Evolutionary conservation across 2,329 filamentous ascomycete species (phyloP), one percentile per base, ranked within the genome.

Genomic region (Neofusicoccum ribis): DNA sequence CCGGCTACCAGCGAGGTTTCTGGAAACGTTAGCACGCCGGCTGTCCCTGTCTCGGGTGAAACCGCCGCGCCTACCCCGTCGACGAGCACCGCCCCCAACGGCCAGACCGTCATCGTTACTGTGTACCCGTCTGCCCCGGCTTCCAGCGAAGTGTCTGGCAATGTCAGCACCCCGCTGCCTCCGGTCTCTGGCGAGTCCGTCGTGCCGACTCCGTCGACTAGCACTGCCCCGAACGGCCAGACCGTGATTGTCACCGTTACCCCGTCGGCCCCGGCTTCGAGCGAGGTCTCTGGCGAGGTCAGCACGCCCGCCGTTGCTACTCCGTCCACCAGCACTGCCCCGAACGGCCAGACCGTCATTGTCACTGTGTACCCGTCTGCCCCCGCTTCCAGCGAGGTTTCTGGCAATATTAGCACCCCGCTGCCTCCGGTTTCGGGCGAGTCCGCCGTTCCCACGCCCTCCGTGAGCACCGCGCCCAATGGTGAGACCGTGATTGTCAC

Each of bases 231-330:
- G 31, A 47, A 47, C 12, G 56, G 56, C 43, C 15, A 60, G 43
- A 60, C 56, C 3, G 56, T 60, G 15, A 12, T 60, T 9, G 23
- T 60, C 2, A 60, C 56, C 27, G 56, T 60, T 39, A 36, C 31
- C 1, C 43, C 43, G 56, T 41, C 34, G 23, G 52, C 56, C 2
- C 39, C 39, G 7, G 52, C 27, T 3, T n/a, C 37, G 9, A 44
- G 20, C 39, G 39, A 44, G 9, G 52, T 44, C 15, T 62, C 56
- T 46, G 56, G 56, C 6, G 44, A 14, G 5, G n/a, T 34, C 4
- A 73, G 54, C 61, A 58, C 52, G 3, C 54, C 54, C 6, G 56
- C n/a, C 23, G 7, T 11, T 39, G 50, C 50, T 3, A 52, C 50
- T 5, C 50, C 50, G 7, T 34, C 34, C 9, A 12, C 34, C 5